Evolutionary conservation across 208 protist genomes (phyloP).

Genomic region (Wallacemonas sp.): DNA sequence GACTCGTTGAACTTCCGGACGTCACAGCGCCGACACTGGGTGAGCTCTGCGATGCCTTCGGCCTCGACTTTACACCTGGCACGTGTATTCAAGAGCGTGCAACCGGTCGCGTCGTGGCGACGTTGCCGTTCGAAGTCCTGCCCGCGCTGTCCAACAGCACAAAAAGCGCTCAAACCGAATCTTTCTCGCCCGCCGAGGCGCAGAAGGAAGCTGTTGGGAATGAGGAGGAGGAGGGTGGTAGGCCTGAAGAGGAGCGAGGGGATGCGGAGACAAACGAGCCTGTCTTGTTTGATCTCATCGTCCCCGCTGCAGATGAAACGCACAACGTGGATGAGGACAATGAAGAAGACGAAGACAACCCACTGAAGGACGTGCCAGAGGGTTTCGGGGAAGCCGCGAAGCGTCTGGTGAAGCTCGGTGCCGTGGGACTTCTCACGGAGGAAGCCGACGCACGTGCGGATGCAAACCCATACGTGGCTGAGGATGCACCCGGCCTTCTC

Average conservation of each 20-base stretch:
- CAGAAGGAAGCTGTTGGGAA: no score
- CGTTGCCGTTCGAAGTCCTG: conserved; percentile 72
- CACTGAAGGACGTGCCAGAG: conserved; percentile 9
- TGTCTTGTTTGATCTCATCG: conserved; percentile 31
- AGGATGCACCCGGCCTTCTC: conserved; percentile 47
- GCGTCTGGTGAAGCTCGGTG: conserved; percentile 67
- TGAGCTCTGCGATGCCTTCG: conserved; percentile 73
- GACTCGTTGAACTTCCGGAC: conserved; percentile 58
- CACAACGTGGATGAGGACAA: conserved; percentile 16
- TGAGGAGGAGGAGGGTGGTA: conserved; percentile 7
- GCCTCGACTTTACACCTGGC: conserved; percentile 37
- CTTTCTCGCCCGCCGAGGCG: no score
- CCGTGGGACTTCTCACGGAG: conserved; percentile 55
- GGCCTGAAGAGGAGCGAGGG: neutral
- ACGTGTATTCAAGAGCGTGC: conserved; percentile 50
- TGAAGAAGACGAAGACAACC: conserved; percentile 10
- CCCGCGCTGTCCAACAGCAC: conserved; percentile 17
- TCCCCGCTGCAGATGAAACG: conserved; percentile 8
- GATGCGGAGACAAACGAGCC: conserved; percentile 11
- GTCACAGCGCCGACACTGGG: conserved; percentile 43
- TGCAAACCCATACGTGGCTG: conserved; percentile 43
- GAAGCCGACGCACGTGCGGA: conserved; percentile 25
- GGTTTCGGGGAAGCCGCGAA: conserved; percentile 38
- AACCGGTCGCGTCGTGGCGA: conserved; percentile 61
- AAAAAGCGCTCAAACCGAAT: no score